Base-by-base conservation (phyloP, 805 yeast genomes). In the Barnettozyma sp. region DNA sequence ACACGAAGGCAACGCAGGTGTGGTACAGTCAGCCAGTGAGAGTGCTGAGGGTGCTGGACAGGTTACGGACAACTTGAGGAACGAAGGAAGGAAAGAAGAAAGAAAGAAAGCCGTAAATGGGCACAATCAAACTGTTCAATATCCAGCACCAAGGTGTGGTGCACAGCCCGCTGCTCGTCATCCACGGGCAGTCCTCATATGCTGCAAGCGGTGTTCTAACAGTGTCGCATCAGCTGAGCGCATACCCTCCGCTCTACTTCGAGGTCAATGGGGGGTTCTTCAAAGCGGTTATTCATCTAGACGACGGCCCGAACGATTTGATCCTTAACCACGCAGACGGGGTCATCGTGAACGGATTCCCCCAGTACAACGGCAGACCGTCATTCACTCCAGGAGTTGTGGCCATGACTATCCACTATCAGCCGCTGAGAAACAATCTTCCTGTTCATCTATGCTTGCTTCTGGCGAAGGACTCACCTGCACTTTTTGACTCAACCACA, bases 361-460 rank as follows among this genome's bases (percentile, higher is more conserved):
- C 58, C 3, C 35, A 29, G 22, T 28, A 11, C 34, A 29, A 22
- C 33, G 37, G 14, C 26, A 32, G 7, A 8, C 42, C 12, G 22
- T 31, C 7, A 16, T 36, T 22, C 31, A 34, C 12, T 7, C 9
- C 47, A 1, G 30, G 33, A 3, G 17, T 30, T 2, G 37, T 49
- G 14, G 36, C 53, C 0, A 39, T 73, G 15, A 53, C 47, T 1
- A 52, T 80, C 28, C 58, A 58, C 35, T 80, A 76, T 52, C 55
- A 64, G 1, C 87, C 86, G 0, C 50, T 82, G 19, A 48, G 64
- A 3, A 71, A 75, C 36, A 76, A 82, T 48, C 82, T 82, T 31
- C 92, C 92, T 1, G 60, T 88, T n/a, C 92, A 88, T 56, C 57
- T 88, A 33, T 86, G 92, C 52, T 54, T 87, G 7, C 54, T 90